Percentiles rank a stretch among this genome's conserved stretches.
These are phyloP conservation scores for Candida saitoana DNA, from an alignment of 805 yeast genomes.

Conservation along the genomic window DNA sequence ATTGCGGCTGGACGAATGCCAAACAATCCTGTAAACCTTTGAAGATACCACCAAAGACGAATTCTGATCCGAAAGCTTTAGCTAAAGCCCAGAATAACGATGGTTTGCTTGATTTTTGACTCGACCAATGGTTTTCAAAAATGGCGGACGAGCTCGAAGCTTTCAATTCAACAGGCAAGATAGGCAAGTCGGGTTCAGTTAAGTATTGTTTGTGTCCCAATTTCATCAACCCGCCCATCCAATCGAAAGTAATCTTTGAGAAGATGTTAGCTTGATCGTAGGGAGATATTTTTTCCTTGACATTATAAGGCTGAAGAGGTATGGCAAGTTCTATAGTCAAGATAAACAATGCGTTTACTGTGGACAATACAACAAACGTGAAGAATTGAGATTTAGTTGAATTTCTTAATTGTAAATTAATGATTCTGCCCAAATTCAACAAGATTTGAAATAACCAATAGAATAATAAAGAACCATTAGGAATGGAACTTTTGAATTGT, in stretches of 20 bases:
- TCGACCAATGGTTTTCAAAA: constrained; percentile 59
- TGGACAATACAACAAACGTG: constrained; percentile 25
- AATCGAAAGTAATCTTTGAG: constrained; percentile 72
- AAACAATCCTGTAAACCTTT: constrained; percentile 72
- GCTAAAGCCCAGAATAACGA: constrained; percentile 60
- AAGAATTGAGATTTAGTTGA: constrained; percentile 16
- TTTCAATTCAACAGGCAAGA: constrained; percentile 64
- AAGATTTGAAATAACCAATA: constrained; percentile 67
- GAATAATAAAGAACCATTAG: constrained; percentile 64
- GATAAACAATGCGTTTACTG: constrained; percentile 38
- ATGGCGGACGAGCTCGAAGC: constrained; percentile 47
- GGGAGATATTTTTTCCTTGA: constrained; percentile 29
- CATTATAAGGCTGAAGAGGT: constrained; percentile 27
- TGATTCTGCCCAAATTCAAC: constrained; percentile 43
- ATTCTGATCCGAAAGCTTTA: constrained; percentile 73
- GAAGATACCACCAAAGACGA: constrained; percentile 65
- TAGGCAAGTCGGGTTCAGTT: constrained; percentile 66
- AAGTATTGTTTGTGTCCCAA: constrained; percentile 65
- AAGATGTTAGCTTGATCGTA: constrained; percentile 63
- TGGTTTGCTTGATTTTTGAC: constrained; percentile 41
- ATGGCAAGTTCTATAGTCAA: constrained; percentile 41
- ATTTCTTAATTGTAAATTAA: constrained; percentile 37
- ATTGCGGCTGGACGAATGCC: constrained; percentile 42
- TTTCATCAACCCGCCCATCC: constrained; percentile 87
- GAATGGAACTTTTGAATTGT: constrained; percentile 57